Evolutionary conservation across 352 stramenopile genomes (phyloP), one percentile per base, ranked within the genome.

Genomic region (Phytophthora sp.): DNA sequence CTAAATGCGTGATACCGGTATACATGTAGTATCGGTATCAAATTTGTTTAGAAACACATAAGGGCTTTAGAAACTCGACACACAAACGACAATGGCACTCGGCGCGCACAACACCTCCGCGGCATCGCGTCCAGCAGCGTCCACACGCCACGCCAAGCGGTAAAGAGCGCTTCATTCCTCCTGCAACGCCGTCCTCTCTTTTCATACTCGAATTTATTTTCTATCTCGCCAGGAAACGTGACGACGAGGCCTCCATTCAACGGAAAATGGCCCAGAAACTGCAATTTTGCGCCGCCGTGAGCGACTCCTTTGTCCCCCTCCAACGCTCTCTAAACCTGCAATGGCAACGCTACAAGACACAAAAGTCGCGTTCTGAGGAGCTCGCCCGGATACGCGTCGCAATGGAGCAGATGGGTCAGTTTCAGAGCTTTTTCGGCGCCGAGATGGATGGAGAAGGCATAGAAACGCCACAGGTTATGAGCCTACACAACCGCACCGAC

Each of bases 211-310:
- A 46, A 52, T 13, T 27, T 29, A 1, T 16, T 3, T 36, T 6
- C 7, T 21, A 24, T 26, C 15, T 11, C 27, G 16, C 4, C 51
- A 75, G 68, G 35, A 75, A 72, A n/a, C 57, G 33, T 33, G 57
- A 62, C 7, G 24, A 20, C 12, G 51, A 98, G 57, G 94, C 88
- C 12, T 86, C 84, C 68, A 96, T 95, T 56, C 52, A 73, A 36
- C 59, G 66, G 1, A 52, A 56, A 42, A 57, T 72, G 12, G 68
- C 68, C 7, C 56, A 27, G 7, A 58, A 60, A 15, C 46, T 75
- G 24, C 56, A 62, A 13, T 27, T 42, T 31, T 72, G 38, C 27
- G 68, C 68, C 15, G 63, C 69, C 31, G 46, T 41, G 7, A 61
- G 16, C 26, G 57, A 75, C 46, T 30, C 55, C 1, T 57, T 72